A percentile compares a stretch with the other conserved stretches of the same genome.
phyloP scores from a whole-genome alignment of 108 stramenopile species.

The Nitzschia putrida region DNA sequence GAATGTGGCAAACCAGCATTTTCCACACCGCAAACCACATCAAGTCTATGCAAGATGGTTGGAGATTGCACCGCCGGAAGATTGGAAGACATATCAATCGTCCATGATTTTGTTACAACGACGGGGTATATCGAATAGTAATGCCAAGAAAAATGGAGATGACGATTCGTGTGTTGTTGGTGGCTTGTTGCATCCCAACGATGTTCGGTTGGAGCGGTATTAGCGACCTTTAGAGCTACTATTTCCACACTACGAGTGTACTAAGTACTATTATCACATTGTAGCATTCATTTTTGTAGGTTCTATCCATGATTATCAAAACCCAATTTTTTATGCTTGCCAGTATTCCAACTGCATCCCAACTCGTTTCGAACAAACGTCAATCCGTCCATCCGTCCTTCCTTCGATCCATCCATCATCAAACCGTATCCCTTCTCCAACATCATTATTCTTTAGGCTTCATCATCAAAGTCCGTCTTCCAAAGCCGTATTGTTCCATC shows the following conservation, averaged over 20 bases:
- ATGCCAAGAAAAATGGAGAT: neutral
- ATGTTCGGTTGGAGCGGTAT: neutral
- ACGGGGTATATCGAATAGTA: neutral
- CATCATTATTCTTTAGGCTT: neutral
- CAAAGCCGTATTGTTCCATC: slow-evolving; percentile 99
- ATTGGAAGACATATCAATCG: neutral
- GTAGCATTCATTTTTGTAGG: too few species aligned
- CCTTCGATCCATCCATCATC: too few species aligned
- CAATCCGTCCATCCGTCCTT: neutral
- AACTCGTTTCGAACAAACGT: too few species aligned
- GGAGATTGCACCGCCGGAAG: slow-evolving; percentile 41
- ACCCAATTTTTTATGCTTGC: too few species aligned
- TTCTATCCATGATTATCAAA: too few species aligned
- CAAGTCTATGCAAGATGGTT: slow-evolving; percentile 38
- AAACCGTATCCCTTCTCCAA: neutral
- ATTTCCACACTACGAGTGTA: too few species aligned
- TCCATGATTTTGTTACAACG: neutral
- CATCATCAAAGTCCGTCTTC: slow-evolving; percentile 68
- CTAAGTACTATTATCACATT: too few species aligned
- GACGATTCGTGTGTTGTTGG: too few species aligned
- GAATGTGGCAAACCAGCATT: slow-evolving; percentile 22
- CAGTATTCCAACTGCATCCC: too few species aligned
- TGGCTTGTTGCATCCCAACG: neutral
- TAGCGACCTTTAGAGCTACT: too few species aligned
- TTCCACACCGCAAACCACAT: slow-evolving; percentile 38